These are phyloP conservation scores for Coemansia sp. DNA, from an alignment of 192 early-diverging fungal species.

Conservation along the genomic window DNA sequence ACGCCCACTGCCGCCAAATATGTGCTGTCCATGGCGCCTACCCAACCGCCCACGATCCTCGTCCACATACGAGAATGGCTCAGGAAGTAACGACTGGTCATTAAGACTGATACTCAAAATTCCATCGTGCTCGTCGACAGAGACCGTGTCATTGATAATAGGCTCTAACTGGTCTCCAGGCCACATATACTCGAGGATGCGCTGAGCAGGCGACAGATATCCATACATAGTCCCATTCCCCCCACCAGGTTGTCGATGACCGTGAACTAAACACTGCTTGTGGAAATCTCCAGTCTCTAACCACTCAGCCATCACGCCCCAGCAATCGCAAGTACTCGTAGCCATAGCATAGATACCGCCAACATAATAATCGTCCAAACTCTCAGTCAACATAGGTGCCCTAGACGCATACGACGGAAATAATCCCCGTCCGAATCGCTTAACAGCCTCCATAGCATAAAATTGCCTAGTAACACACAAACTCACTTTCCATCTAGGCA, in stretches of 20 bases:
- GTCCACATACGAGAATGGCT: not conserved
- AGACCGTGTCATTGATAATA: slow-evolving; percentile 19
- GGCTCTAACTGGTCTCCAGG: not conserved
- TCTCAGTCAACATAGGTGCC: slow-evolving; percentile 77
- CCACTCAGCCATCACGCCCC: slow-evolving; percentile 39
- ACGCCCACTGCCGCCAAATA: slow-evolving; percentile 7
- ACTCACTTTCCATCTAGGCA: slow-evolving; percentile 31
- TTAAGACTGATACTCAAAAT: slow-evolving; percentile 16
- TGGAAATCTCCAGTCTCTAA: slow-evolving; percentile 42
- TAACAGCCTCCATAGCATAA: slow-evolving; percentile 56
- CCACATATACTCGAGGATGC: slow-evolving; percentile 14
- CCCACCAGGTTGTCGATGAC: not conserved
- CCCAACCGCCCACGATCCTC: not conserved
- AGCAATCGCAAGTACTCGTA: slow-evolving; percentile 36
- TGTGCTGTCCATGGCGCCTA: slow-evolving; percentile 10
- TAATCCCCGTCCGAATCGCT: slow-evolving; percentile 47
- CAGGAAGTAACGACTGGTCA: not conserved
- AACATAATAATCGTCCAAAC: slow-evolving; percentile 68
- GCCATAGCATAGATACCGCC: slow-evolving; percentile 64
- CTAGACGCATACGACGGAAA: slow-evolving; percentile 48
- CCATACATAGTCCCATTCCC: too few species aligned
- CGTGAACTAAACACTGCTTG: slow-evolving; percentile 30
- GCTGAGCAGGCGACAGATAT: slow-evolving; percentile 1
- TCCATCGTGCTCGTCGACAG: slow-evolving; percentile 12
- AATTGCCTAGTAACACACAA: slow-evolving; percentile 48